Base-by-base conservation (phyloP, 2,329 filamentous ascomycete species). In the Talaromyces sp. region DNA sequence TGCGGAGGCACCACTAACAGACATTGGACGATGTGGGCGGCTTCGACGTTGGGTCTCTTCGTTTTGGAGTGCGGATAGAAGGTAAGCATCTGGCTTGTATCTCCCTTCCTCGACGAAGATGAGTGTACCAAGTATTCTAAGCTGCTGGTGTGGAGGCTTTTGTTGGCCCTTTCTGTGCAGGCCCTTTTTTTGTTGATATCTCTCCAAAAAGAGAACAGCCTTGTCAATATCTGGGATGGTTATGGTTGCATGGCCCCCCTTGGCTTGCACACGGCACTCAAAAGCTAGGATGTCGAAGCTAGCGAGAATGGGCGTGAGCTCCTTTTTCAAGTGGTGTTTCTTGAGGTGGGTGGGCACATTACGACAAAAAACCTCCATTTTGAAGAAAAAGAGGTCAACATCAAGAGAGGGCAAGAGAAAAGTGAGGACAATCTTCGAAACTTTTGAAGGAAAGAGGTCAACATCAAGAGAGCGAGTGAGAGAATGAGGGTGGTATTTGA, bases 301-400 rank as follows among this genome's bases (percentile, higher is more conserved):
- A 4, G 53, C 60, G 8, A 69, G 58, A 11, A 69, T 59, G 10
- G 66, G 64, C 10, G 19, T 61, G 38, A 70, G 59, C 57, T 68
- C 66, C 50, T 55, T 67, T 38, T 55, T 63, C 41, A 70, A 38
- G 49, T 67, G 66, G 17, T 59, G 61, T 13, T 62, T 56, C 24
- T 64, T 62, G 14, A 68, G 56, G 26, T 65, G 64, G n/a, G 63
- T 61, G 5, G 67, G 67, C 26, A 70, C 55, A 32, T 68, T 68
- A 52, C 66, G 63, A 55, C 67, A 68, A 32, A 68, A 69, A n/a
- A 70, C 66, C 32, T 70, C 67, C 66, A 70, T 70, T n/a, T 27
- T 31, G 49, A 21, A 27, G 21, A 17, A 9, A 7, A 17, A n/a
- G 49, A 52, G 1, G 14, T 52, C 49, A 46, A 24, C 14, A 10